Evolutionary conservation across 345 rosid species (phyloP), one percentile per base, ranked within the genome.

Genomic region (Eucalyptus grandis): DNA sequence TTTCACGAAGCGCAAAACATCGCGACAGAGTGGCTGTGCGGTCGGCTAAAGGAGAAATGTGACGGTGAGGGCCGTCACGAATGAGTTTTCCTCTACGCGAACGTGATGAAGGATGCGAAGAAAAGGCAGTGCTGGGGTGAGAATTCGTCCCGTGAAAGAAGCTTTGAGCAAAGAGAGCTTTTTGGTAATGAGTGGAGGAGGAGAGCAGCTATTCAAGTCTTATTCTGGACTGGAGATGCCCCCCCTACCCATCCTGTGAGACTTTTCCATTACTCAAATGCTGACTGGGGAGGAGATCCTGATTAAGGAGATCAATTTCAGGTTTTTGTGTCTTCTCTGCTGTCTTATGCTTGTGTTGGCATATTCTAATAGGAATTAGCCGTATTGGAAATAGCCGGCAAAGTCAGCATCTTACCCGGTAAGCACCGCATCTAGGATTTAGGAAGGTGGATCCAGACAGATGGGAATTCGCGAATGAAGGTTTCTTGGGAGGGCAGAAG

Each of bases 381-480:
- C 47, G 3, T 46, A 46, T 46, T 1, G 4, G 49, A 46, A 46
- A 46, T 46, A 46, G 49, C 49, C 49, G 4, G 49, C 49, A 46
- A 46, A 46, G 49, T 46, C 49, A 46, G 49, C 49, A 46, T 46
- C 49, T 47, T 47, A 11, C 49, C 49, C 49, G 1, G 49, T 5
- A 47, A 47, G 49, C 49, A 47, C 49, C 14, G 49, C 49, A 49
- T n/a, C n/a, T n/a, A n/a, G 99, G 99, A 47, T 96, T 97, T 82
- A 93, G 94, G 92, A 97, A 97, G 91, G 93, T 97, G 24, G 98
- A 97, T 94, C 98, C 99, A 31, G 99, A 97, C 62, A 90, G 95
- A 53, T 97, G 99, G 99, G 99, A 96, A 88, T 97, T 97, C 67
- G 98, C 98, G 11, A 96, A 96, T 43, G 99, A 96, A 93, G 98